Evolutionary conservation across 192 early-diverging fungal species (phyloP), one percentile per base, ranked within the genome.

Genomic region (Gigaspora rosea): DNA sequence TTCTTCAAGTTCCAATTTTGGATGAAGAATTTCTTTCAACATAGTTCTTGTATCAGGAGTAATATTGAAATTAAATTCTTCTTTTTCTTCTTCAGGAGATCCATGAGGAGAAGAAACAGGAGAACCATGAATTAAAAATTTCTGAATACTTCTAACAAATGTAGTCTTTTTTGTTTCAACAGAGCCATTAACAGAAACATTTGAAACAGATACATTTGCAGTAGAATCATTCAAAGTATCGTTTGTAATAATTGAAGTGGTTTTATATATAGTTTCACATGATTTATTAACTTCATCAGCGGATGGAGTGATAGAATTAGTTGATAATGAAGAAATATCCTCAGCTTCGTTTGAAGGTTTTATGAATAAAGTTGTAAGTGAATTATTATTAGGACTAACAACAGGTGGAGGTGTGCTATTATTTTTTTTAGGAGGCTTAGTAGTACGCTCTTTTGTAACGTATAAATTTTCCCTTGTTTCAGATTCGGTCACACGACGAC

Each of bases 1-100:
- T 78, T 81, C 63, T 48, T 84, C 79, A 57, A 77, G 20, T 5
- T 65, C 72, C 57, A 79, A 72, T 32, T 51, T 76, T 5, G 77
- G 54, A 11, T 79, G 18, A 57, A 76, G 75, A 27, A 76, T 67
- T 48, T 67, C 75, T 41, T 67, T 65, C 9, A 76, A 57, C 16
- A 56, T 68, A 0, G 64, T 47, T 56, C 33, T 56, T 47, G 48
- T 67, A 46, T 67, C 75, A 15, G 63, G 65, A 11, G 64, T 15
- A 11, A 11, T 75, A 50, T 20, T 50, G 49, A 52, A 41, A 10
- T 20, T 16, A 8, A 54, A 20, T 18, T 62, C 51, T 15, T 63
- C 62, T 27, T 64, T 36, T 20, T 76, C 75, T 33, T 65, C 52
- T 16, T 12, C 10, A 20, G 64, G 33, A 15, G 59, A 49, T 13